Evolutionary conservation across 768 basidiomycete species (phyloP).

Genomic region (Sistotremastrum suecicum): DNA sequence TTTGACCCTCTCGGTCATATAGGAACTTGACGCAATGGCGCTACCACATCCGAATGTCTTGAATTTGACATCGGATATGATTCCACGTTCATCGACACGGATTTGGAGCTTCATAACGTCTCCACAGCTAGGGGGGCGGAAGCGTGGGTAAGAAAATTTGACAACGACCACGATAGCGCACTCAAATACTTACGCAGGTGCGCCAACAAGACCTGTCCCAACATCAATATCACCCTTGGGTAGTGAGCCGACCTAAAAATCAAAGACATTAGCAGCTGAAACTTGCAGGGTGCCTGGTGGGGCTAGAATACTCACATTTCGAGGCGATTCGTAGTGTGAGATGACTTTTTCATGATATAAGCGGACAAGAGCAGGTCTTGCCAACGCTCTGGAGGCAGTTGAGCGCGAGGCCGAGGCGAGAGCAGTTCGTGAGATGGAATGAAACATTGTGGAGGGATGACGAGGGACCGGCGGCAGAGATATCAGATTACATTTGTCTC

Average conservation of each 20-base stretch:
- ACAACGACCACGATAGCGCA: conserved; percentile 6
- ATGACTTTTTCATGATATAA: conserved; percentile 94
- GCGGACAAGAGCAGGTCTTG: conserved; percentile 44
- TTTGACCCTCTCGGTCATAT: conserved; percentile 97
- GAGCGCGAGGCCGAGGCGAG: conserved; percentile 32
- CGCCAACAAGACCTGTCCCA: conserved; percentile 95
- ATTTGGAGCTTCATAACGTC: conserved; percentile 99
- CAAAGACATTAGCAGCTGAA: conserved; percentile 46
- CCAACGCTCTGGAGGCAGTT: conserved; percentile 21
- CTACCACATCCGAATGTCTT: conserved; percentile 99
- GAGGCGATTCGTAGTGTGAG: conserved; percentile 92
- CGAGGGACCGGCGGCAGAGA: too few relatives aligned
- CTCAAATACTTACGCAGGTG: conserved; percentile 63
- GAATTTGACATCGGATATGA: conserved; percentile 98
- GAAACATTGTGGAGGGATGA: conserved; percentile 58
- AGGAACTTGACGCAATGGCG: conserved; percentile 94
- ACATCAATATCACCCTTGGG: conserved; percentile 86
- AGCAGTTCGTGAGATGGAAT: conserved; percentile 42
- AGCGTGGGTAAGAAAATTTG: conserved; percentile 1
- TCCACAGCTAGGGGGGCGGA: conserved; percentile 60
- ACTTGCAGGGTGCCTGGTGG: conserved; percentile 14
- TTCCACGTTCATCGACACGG: conserved; percentile 83
- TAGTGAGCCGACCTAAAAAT: conserved; percentile 79
- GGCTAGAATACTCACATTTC: conserved; percentile 56
- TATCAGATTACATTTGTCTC: too few relatives aligned